Conservation (phyloP, 257 asterid genomes). For the Lithospermum erythrorhizon region DNA sequence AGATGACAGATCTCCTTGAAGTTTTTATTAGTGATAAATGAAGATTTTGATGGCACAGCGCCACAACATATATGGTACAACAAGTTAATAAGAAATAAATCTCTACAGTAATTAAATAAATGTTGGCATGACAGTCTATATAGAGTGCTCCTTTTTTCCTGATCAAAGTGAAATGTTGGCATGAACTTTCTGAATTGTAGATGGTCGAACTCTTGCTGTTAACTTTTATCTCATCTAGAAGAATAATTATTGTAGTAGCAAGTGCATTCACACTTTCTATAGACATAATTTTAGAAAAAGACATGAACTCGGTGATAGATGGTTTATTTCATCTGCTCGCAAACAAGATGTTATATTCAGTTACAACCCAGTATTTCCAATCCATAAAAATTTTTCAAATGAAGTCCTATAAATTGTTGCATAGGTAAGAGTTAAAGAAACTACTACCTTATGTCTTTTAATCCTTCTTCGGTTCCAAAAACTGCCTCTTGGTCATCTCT, state of each 20-base stretch:
- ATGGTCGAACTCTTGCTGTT: too few species aligned
- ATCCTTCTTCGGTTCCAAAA: constrained; percentile 96
- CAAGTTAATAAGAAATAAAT: not conserved
- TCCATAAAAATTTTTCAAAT: too few species aligned
- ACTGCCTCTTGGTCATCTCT: constrained; percentile 98
- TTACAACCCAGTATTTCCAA: too few species aligned
- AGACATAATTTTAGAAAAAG: not conserved
- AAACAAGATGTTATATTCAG: not conserved
- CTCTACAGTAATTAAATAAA: not conserved
- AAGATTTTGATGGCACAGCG: too few species aligned
- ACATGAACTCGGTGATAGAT: not conserved
- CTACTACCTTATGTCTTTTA: constrained; percentile 55
- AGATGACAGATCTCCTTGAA: constrained; percentile 5
- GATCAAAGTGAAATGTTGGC: too few species aligned
- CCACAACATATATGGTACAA: not conserved
- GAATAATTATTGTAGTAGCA: not conserved
- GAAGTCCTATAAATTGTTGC: not conserved
- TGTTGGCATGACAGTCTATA: not conserved
- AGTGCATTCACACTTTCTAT: not conserved
- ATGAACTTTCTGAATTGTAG: too few species aligned
- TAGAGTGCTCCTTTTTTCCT: not conserved
- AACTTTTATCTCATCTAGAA: not conserved
- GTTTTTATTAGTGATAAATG: not conserved
- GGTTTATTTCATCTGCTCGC: not conserved
- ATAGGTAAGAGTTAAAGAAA: not conserved